Percentiles rank a stretch among this genome's conserved stretches.
These are phyloP conservation scores for Cucumis cinereus DNA, from an alignment of 306 rosid genomes.

Conservation along the genomic window DNA sequence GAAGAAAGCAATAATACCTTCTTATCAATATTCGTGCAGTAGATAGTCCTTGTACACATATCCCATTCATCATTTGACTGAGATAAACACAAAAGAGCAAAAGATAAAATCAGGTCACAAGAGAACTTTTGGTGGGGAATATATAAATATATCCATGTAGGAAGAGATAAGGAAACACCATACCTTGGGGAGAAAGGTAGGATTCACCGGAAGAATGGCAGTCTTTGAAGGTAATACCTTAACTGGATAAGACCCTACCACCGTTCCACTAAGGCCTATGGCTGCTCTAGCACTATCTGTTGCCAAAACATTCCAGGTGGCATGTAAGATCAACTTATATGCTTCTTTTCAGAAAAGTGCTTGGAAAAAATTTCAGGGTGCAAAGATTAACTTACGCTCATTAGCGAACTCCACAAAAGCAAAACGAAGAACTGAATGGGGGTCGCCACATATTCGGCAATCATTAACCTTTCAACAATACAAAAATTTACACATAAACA, in stretches of 20 bases:
- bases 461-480: constrained; percentile 73
- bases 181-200: constrained; percentile 95
- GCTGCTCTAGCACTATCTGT: constrained; percentile 93
- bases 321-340: not conserved
- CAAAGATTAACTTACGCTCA: constrained; percentile 54
- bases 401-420: constrained; percentile 97
- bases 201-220: constrained; percentile 97
- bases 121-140: not conserved
- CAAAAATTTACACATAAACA: constrained; percentile 8
- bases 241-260: constrained; percentile 88
- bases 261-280: constrained; percentile 78
- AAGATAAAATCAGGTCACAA: not conserved
- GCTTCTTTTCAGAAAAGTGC: not conserved
- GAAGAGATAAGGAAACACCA: not conserved
- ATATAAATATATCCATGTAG: not conserved
- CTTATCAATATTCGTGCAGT: constrained; percentile 93
- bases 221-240: constrained; percentile 96
- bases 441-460: constrained; percentile 95
- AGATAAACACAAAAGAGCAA: constrained; percentile 8
- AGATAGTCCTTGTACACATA: constrained; percentile 91
- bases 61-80: constrained; percentile 97
- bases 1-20: constrained; percentile 33
- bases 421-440: constrained; percentile 94
- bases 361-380: not conserved
- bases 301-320: constrained; percentile 17